Evolutionary conservation across 306 rosid species (phyloP).

Genomic region (Pyrus betulifolia): DNA sequence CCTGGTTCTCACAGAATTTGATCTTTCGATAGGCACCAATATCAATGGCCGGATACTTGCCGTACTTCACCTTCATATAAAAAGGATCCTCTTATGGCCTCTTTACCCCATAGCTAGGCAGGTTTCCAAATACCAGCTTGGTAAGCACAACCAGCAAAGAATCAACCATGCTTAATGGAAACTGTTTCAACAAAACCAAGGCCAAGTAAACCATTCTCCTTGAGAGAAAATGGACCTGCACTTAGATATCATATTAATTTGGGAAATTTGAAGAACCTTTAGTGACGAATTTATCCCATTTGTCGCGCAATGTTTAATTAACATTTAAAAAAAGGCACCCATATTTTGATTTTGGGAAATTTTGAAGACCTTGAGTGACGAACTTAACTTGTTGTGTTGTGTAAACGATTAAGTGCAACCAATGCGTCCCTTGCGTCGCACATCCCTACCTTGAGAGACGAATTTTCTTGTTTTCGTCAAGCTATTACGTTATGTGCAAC

Average conservation of each 20-base stretch:
- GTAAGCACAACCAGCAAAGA: slow-evolving; percentile 37
- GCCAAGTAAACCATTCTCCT: slow-evolving; percentile 36
- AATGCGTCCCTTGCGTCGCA: rapidly evolving
- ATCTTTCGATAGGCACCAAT: slow-evolving; percentile 38
- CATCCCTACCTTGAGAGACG: no score
- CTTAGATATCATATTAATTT: no score
- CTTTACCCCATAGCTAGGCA: slow-evolving; percentile 35
- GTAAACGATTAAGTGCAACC: no score
- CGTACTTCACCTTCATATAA: slow-evolving; percentile 47
- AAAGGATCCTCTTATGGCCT: slow-evolving; percentile 70
- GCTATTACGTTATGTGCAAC: no score
- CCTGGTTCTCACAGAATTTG: slow-evolving; percentile 51
- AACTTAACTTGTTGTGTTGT: no score
- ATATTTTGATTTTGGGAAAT: no score
- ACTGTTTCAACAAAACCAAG: slow-evolving; percentile 27
- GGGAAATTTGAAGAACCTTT: no score
- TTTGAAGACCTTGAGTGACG: no score
- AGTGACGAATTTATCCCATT: no score
- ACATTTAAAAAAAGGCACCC: no score
- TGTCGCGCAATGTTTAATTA: no score
- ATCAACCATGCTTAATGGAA: slow-evolving; percentile 29
- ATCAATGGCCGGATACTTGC: slow-evolving; percentile 56
- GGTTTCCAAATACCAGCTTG: slow-evolving; percentile 42
- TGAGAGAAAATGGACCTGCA: slow-evolving; percentile 57
- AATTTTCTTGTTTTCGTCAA: no score